Evolutionary conservation across 805 yeast species (phyloP).

Genomic region (Clavispora vitiphila): DNA sequence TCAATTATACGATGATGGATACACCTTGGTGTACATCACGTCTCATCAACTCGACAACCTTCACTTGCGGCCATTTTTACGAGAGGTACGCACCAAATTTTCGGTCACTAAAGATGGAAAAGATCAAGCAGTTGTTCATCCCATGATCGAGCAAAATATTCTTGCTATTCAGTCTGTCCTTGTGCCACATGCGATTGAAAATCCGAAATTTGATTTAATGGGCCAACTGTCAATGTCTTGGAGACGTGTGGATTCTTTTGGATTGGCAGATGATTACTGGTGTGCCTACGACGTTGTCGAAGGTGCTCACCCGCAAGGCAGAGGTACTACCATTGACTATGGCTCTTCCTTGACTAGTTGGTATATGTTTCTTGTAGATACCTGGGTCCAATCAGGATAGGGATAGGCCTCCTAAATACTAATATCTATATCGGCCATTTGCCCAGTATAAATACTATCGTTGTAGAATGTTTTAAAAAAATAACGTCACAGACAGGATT

Average conservation of each 20-base stretch:
- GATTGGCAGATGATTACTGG: conserved; percentile 21
- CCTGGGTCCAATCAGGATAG: conserved; percentile 17
- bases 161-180: conserved; percentile 20
- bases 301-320: conserved; percentile 12
- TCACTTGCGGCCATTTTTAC: conserved; percentile 14
- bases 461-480: too few species aligned
- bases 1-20: conserved; percentile 25
- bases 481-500: conserved; percentile 97
- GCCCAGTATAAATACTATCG: too few species aligned
- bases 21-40: conserved; percentile 25
- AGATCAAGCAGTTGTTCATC: conserved; percentile 8
- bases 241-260: conserved; percentile 15
- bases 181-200: conserved; percentile 20
- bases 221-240: conserved; percentile 27
- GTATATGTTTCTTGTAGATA: conserved; percentile 18
- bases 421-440: too few species aligned
- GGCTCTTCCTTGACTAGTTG: conserved; percentile 8
- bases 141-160: conserved; percentile 15
- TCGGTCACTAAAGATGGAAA: conserved; percentile 3
- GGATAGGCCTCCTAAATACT: not conserved
- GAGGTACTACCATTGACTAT: conserved; percentile 18
- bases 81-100: conserved; percentile 15
- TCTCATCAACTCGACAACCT: conserved; percentile 33
- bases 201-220: conserved; percentile 12
- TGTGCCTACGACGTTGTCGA: conserved; percentile 33